These are phyloP conservation scores for Neonectria magnoliae DNA, from an alignment of 2,329 filamentous ascomycete species.

Conservation along the genomic window DNA sequence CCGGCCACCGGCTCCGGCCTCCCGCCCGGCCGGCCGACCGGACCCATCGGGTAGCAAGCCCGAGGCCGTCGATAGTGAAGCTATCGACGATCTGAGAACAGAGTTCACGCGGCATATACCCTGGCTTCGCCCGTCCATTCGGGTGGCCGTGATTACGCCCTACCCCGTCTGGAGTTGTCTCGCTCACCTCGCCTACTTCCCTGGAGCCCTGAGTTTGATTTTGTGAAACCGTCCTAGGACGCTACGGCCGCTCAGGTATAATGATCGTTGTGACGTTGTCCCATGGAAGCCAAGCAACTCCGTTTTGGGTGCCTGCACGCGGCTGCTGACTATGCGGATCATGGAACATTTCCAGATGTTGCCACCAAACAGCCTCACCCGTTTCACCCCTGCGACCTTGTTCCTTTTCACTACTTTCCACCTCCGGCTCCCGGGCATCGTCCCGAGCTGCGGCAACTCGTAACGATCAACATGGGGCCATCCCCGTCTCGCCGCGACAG, in stretches of 20 bases:
- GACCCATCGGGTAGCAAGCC: slow-evolving; percentile 37
- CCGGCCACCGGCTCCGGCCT: slow-evolving; percentile 31
- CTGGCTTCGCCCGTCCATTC: slow-evolving; percentile 16
- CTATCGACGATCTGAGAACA: background rate
- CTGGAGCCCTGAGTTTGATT: slow-evolving; percentile 1
- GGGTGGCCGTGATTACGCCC: background rate
- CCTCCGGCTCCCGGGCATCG: slow-evolving; percentile 1
- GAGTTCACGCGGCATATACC: background rate
- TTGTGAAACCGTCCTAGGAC: slow-evolving; percentile 10
- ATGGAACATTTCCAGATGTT: slow-evolving; percentile 40
- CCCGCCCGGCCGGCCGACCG: slow-evolving; percentile 33
- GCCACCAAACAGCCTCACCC: slow-evolving; percentile 24
- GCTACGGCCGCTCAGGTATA: background rate
- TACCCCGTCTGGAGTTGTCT: slow-evolving; percentile 19
- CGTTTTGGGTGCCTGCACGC: no score
- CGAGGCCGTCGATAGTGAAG: slow-evolving; percentile 15
- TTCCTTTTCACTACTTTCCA: background rate
- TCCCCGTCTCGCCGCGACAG: slow-evolving; percentile 12
- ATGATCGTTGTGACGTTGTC: no score
- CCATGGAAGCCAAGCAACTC: no score
- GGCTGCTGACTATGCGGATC: background rate
- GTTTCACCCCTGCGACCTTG: background rate
- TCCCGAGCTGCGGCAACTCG: slow-evolving; percentile 1
- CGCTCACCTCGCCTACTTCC: slow-evolving; percentile 12
- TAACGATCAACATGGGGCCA: slow-evolving; percentile 6